phyloP scores from a whole-genome alignment of 2,329 filamentous ascomycete species.

The Diaporthe velutina region DNA sequence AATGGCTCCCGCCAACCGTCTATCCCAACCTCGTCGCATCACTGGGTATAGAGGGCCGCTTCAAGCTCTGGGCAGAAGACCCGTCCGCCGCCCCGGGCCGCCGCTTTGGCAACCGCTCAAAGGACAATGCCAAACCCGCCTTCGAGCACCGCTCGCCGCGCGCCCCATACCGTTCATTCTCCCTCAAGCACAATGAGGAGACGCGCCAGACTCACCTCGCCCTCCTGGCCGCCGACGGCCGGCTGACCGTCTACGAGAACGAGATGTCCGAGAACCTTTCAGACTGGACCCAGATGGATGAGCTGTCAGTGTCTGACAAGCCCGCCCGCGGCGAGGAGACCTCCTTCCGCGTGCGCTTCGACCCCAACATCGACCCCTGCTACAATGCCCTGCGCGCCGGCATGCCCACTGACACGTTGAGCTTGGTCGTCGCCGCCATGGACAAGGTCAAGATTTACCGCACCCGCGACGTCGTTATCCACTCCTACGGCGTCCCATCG shows the following conservation, averaged over 20 bases:
- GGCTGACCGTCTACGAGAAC: constrained; percentile 85
- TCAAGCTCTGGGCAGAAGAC: constrained; percentile 95
- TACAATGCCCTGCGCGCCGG: constrained; percentile 83
- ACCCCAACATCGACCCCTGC: constrained; percentile 87
- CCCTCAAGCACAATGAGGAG: constrained; percentile 85
- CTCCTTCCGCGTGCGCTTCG: constrained; percentile 87
- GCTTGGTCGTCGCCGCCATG: constrained; percentile 89
- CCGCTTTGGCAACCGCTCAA: constrained; percentile 78
- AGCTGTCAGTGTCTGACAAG: constrained; percentile 78
- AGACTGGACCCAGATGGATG: constrained; percentile 81
- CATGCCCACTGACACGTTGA: constrained; percentile 83
- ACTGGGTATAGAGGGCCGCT: constrained; percentile 89
- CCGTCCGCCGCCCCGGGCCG: constrained; percentile 83
- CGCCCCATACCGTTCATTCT: constrained; percentile 83
- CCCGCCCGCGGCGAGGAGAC: constrained; percentile 87
- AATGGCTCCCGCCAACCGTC: constrained; percentile 92
- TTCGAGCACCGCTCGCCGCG: constrained; percentile 70
- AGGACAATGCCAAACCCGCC: constrained; percentile 60
- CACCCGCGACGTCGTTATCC: constrained; percentile 71
- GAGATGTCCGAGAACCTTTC: constrained; percentile 84
- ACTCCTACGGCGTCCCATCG: constrained; percentile 63
- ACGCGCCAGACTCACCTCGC: constrained; percentile 87
- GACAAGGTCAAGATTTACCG: constrained; percentile 86
- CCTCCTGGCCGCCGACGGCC: constrained; percentile 85
- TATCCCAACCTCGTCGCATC: constrained; percentile 89